Evolutionary conservation across 1,284 basidiomycete genomes (phyloP).

Genomic region (Pseudozyma flocculosa): DNA sequence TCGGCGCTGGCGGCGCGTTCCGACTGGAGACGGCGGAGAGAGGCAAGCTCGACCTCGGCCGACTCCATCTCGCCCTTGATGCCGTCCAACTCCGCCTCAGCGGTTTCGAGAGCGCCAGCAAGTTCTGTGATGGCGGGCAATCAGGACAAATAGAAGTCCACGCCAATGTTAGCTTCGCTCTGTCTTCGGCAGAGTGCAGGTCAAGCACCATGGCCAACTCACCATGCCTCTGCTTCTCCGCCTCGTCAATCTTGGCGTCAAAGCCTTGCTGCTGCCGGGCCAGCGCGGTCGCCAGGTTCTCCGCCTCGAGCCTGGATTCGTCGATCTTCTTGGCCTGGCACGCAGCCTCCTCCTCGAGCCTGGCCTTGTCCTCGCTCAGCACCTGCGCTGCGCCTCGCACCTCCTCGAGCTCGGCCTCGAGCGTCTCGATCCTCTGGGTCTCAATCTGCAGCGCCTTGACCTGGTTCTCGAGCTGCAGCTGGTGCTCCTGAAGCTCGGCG

Average conservation of each 20-base stretch:
- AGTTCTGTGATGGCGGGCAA: not conserved
- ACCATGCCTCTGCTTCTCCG: not conserved
- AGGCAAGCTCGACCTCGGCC: too few relatives aligned
- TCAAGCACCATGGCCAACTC: too few relatives aligned
- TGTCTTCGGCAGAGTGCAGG: too few relatives aligned
- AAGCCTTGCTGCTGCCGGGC: not conserved
- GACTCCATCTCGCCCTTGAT: not conserved
- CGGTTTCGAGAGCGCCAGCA: not conserved
- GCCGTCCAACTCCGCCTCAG: not conserved
- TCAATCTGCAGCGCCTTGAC: not conserved
- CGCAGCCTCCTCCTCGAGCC: not conserved
- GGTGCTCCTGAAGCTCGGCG: too few relatives aligned
- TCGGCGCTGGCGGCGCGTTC: too few relatives aligned
- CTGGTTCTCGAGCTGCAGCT: not conserved
- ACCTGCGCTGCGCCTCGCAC: not conserved
- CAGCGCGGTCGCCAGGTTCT: not conserved
- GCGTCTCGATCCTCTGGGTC: not conserved
- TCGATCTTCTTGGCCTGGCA: not conserved
- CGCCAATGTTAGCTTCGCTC: not conserved
- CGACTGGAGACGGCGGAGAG: too few relatives aligned
- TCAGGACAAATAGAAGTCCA: not conserved
- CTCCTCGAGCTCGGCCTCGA: slow-evolving; percentile 2
- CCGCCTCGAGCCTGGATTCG: not conserved
- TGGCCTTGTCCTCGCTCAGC: not conserved
- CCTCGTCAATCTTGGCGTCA: not conserved